A percentile compares a stretch with the other conserved stretches of the same genome.
Evolutionary conservation across 495 filamentous ascomycete species (phyloP).

Genomic region (Aspergillus sclerotiicarbonarius): DNA sequence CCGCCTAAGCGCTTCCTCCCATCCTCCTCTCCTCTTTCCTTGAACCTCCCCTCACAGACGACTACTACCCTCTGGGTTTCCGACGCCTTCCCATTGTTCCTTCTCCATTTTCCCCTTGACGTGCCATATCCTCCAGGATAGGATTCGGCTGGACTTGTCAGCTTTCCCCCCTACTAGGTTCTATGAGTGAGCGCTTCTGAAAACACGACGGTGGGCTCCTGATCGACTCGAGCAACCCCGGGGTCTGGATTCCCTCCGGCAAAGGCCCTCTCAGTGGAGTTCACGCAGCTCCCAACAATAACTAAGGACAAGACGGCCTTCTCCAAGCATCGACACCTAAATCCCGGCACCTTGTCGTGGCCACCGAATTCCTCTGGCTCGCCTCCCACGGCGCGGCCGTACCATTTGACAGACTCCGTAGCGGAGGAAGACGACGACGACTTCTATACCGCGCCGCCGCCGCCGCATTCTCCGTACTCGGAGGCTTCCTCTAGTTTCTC

Average conservation of each 20-base stretch:
- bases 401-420: conserved; percentile 40
- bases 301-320: background rate
- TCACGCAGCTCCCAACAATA: background rate
- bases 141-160: background rate
- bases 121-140: background rate
- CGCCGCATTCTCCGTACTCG: conserved; percentile 58
- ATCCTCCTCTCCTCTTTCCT: conserved; percentile 19
- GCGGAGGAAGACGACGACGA: conserved; percentile 50
- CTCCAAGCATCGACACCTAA: background rate
- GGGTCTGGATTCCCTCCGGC: conserved; percentile 28
- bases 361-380: conserved; percentile 61
- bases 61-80: conserved; percentile 5
- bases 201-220: conserved; percentile 20
- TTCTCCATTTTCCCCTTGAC: conserved; percentile 14
- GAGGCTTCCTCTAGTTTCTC: conserved; percentile 61
- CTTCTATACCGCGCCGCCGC: conserved; percentile 53
- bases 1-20: conserved; percentile 24
- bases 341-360: conserved; percentile 64
- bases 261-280: conserved; percentile 13
- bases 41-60: conserved; percentile 16
- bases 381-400: conserved; percentile 62
- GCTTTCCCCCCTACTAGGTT: background rate
- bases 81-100: background rate
- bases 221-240: conserved; percentile 28
- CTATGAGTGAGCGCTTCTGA: conserved; percentile 11